phyloP scores from a whole-genome alignment of 2,329 filamentous ascomycete species.

The Ophiostoma ulmi region DNA sequence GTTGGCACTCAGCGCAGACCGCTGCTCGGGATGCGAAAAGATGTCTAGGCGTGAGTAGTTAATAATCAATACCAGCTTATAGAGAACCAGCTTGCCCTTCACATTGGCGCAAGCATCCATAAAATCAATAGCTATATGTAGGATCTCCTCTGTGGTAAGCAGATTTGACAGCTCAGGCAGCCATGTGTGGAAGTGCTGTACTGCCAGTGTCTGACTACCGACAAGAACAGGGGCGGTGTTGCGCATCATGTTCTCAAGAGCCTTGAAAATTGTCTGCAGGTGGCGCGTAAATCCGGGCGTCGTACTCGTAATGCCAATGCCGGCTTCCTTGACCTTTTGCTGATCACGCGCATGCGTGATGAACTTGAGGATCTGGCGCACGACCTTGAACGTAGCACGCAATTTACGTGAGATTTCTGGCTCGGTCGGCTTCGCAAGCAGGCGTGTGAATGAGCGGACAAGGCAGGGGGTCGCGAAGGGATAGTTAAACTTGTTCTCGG shows the following conservation, averaged over 20 bases:
- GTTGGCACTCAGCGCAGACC: slow-evolving; percentile 67
- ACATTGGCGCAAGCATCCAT: slow-evolving; percentile 84
- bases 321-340: slow-evolving; percentile 82
- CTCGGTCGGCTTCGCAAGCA: slow-evolving; percentile 78
- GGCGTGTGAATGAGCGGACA: slow-evolving; percentile 76
- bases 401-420: slow-evolving; percentile 77
- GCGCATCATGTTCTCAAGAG: slow-evolving; percentile 82
- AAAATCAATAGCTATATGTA: slow-evolving; percentile 88
- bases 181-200: slow-evolving; percentile 97
- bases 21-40: slow-evolving; percentile 73
- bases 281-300: slow-evolving; percentile 73
- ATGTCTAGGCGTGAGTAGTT: slow-evolving; percentile 80
- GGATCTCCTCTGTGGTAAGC: slow-evolving; percentile 74
- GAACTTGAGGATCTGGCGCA: slow-evolving; percentile 87
- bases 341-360: slow-evolving; percentile 84
- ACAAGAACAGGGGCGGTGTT: slow-evolving; percentile 80
- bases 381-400: slow-evolving; percentile 90
- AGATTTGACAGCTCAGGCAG: slow-evolving; percentile 80
- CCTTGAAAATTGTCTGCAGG: slow-evolving; percentile 80
- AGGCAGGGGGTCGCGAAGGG: slow-evolving; percentile 87
- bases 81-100: slow-evolving; percentile 84
- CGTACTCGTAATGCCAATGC: slow-evolving; percentile 73
- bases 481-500: slow-evolving; percentile 83
- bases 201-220: slow-evolving; percentile 88
- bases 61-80: slow-evolving; percentile 87